These are phyloP conservation scores for Colletotrichum sp. DNA, from an alignment of 2,329 filamentous ascomycete species.

Conservation along the genomic window DNA sequence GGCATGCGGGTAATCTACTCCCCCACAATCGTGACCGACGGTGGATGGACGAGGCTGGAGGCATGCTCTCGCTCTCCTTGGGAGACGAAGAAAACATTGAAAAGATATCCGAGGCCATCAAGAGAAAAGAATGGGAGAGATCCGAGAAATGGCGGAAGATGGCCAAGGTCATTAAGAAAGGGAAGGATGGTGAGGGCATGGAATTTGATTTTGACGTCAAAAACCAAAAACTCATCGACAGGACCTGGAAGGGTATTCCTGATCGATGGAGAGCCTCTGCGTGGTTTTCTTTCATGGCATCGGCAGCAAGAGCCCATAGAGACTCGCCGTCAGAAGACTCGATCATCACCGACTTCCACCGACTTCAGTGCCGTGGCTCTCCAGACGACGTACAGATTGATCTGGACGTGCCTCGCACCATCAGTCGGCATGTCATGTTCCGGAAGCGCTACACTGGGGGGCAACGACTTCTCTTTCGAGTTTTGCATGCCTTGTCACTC, in stretches of 20 bases:
- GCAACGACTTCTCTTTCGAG: constrained; percentile 88
- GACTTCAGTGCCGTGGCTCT: constrained; percentile 74
- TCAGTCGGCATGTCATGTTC: constrained; percentile 98
- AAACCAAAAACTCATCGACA: constrained; percentile 84
- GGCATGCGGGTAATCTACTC: constrained; percentile 63
- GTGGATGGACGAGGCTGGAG: constrained; percentile 69
- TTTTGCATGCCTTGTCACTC: constrained; percentile 88
- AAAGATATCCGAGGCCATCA: constrained; percentile 58
- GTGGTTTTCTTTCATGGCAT: constrained; percentile 90
- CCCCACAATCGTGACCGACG: constrained; percentile 66
- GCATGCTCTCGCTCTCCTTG: constrained; percentile 67
- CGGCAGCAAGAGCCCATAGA: constrained; percentile 72
- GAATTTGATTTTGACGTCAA: constrained; percentile 80
- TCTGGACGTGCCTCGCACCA: constrained; percentile 92
- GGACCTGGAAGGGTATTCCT: constrained; percentile 98
- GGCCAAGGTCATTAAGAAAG: constrained; percentile 62
- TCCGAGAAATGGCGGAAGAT: constrained; percentile 73
- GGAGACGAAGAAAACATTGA: constrained; percentile 62
- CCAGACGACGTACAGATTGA: constrained; percentile 97
- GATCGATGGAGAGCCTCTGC: constrained; percentile 93
- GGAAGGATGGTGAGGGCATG: constrained; percentile 60
- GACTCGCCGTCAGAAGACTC: constrained; percentile 72
- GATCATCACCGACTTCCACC: constrained; percentile 74
- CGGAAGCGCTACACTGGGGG: constrained; percentile 88
- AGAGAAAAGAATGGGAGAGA: constrained; percentile 66